Evolutionary conservation across 1,284 basidiomycete species (phyloP).

Genomic region (Heterobasidion occidentale): DNA sequence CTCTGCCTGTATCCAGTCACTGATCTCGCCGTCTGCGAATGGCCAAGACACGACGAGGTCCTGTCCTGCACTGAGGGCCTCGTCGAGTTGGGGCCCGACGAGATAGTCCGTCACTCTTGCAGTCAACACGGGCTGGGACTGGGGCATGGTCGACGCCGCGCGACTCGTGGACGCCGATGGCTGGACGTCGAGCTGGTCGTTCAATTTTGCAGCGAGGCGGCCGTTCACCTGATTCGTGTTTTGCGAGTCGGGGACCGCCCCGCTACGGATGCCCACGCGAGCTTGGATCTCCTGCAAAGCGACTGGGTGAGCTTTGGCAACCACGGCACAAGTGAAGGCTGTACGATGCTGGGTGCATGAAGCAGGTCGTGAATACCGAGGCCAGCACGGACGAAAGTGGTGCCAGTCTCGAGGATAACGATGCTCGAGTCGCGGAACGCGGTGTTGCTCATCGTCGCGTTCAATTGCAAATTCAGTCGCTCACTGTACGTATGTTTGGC

Average conservation of each 20-base stretch:
- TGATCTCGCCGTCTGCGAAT: constrained; percentile 68
- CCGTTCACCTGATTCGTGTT: constrained; percentile 10
- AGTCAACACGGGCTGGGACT: constrained; percentile 21
- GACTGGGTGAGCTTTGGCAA: constrained; percentile 5
- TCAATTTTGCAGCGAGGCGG: constrained; percentile 17
- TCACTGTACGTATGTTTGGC: no score
- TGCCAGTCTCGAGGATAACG: constrained; percentile 73
- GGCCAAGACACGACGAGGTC: constrained; percentile 79
- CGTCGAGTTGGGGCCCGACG: constrained; percentile 75
- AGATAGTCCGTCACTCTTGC: constrained; percentile 74
- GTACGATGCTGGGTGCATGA: constrained; percentile 64
- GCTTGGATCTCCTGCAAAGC: constrained; percentile 54
- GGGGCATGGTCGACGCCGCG: constrained; percentile 34
- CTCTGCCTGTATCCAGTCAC: constrained; percentile 87
- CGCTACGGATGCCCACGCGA: constrained; percentile 62
- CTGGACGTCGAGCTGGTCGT: constrained; percentile 14
- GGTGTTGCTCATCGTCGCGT: constrained; percentile 18
- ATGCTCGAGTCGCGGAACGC: constrained; percentile 78
- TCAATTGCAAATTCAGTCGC: not conserved
- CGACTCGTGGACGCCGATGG: constrained; percentile 37
- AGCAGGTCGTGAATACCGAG: constrained; percentile 79
- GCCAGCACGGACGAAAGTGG: constrained; percentile 67
- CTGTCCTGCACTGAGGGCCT: constrained; percentile 67
- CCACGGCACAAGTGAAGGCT: constrained; percentile 19
- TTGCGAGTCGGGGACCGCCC: constrained; percentile 14